Conservation (phyloP, 208 protist species). For the Perkinsela sp. region DNA sequence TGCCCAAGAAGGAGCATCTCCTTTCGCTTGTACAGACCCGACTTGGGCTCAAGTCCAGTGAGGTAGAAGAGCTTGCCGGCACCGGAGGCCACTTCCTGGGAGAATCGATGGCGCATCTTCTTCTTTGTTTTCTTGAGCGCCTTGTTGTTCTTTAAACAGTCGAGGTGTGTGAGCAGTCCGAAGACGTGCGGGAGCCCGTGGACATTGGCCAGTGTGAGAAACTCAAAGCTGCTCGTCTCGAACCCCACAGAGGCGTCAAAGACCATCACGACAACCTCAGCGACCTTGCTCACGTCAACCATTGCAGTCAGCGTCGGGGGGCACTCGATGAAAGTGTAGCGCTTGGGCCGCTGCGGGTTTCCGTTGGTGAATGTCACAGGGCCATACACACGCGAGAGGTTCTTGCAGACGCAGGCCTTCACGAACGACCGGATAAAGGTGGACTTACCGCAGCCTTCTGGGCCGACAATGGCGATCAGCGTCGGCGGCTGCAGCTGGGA, state of each 20-base stretch:
- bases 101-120: conserved; percentile 78
- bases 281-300: conserved; percentile 90
- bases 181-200: conserved; percentile 96
- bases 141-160: conserved; percentile 83
- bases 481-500: conserved; percentile 65
- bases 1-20: conserved; percentile 84
- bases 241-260: conserved; percentile 92
- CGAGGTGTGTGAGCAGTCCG: conserved; percentile 92
- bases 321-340: conserved; percentile 94
- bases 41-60: conserved; percentile 65
- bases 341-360: conserved; percentile 15
- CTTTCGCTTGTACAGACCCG: conserved; percentile 82
- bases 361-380: conserved; percentile 88
- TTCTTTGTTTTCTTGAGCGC: conserved; percentile 86
- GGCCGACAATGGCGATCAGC: conserved; percentile 81
- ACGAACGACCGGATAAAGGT: conserved; percentile 88
- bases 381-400: conserved; percentile 67
- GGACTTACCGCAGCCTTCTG: conserved; percentile 81
- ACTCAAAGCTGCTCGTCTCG: conserved; percentile 99
- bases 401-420: conserved; percentile 87
- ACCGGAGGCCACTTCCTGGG: conserved; percentile 61
- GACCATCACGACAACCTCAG: conserved; percentile 86
- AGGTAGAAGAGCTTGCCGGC: conserved; percentile 90
- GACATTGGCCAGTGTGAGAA: conserved; percentile 90
- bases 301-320: conserved; percentile 89